These are phyloP conservation scores for Pleodorina starrii DNA, from an alignment of 139 green algal species.

Conservation along the genomic window DNA sequence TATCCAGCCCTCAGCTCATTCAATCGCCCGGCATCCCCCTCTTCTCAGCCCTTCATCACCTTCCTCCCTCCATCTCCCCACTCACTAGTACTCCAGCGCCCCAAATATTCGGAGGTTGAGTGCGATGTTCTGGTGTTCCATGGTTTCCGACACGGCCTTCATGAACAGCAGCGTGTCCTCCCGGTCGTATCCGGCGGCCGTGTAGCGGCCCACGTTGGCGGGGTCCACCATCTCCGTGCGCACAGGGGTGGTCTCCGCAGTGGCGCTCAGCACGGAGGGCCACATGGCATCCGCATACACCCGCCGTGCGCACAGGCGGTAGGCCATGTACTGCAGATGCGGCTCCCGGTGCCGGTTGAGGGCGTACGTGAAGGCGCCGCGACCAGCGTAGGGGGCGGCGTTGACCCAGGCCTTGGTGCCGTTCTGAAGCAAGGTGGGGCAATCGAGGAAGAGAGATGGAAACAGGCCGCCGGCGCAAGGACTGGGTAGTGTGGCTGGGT, in stretches of 20 bases:
- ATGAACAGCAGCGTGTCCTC: conserved; percentile 32
- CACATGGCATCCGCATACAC: conserved; percentile 34
- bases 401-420: conserved; percentile 29
- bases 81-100: conserved; percentile 39
- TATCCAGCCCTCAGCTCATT: no score
- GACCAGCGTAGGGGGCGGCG: conserved; percentile 11
- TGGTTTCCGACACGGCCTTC: not conserved
- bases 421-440: not conserved
- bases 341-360: conserved; percentile 3
- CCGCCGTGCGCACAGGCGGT: conserved; percentile 23
- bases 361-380: conserved; percentile 43
- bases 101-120: conserved; percentile 31
- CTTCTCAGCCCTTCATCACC: no score
- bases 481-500: no score
- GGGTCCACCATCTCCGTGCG: conserved; percentile 34
- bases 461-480: no score
- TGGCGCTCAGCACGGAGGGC: conserved; percentile 22
- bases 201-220: conserved; percentile 17
- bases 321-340: conserved; percentile 18
- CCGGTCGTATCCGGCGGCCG: not conserved
- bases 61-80: not conserved
- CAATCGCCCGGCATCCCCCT: no score
- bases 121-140: conserved; percentile 21
- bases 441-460: no score
- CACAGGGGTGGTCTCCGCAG: conserved; percentile 32